phyloP scores from a whole-genome alignment of 306 rosid species.

The Castanea crenata region DNA sequence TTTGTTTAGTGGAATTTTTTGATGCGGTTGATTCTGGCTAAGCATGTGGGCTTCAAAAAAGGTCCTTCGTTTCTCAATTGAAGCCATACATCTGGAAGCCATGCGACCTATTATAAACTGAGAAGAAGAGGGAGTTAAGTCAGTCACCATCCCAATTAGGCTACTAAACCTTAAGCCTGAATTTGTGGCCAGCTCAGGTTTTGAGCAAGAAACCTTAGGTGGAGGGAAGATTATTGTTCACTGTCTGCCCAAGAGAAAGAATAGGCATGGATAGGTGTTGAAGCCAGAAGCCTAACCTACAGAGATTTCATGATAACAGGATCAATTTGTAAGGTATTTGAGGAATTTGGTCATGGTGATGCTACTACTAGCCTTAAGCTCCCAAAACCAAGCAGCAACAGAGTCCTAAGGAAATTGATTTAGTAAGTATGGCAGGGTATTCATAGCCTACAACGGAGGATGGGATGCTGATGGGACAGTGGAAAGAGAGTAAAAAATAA shows the following conservation, averaged over 20 bases:
- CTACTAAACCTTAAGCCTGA: background rate
- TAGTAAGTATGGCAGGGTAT: background rate
- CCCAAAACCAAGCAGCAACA: background rate
- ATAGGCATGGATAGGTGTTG: too few species aligned
- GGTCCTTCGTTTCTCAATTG: background rate
- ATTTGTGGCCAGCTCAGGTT: background rate
- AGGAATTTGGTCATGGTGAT: background rate
- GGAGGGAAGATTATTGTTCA: background rate
- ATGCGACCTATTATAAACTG: background rate
- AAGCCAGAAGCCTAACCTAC: too few species aligned
- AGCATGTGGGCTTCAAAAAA: background rate
- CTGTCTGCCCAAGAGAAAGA: background rate
- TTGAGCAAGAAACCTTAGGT: background rate
- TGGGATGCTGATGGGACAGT: background rate
- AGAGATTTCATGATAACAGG: too few species aligned
- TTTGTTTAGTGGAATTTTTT: background rate
- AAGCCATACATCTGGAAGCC: background rate
- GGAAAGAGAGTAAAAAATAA: background rate
- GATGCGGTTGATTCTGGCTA: background rate
- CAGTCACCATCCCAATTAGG: background rate
- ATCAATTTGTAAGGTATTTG: background rate
- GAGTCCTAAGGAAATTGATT: background rate
- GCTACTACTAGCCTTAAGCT: background rate
- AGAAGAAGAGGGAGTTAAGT: background rate
- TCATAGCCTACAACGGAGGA: background rate